Evolutionary conservation across 1,284 basidiomycete genomes (phyloP), one percentile per base, ranked within the genome.

Genomic region (Marasmius tenuissimus): DNA sequence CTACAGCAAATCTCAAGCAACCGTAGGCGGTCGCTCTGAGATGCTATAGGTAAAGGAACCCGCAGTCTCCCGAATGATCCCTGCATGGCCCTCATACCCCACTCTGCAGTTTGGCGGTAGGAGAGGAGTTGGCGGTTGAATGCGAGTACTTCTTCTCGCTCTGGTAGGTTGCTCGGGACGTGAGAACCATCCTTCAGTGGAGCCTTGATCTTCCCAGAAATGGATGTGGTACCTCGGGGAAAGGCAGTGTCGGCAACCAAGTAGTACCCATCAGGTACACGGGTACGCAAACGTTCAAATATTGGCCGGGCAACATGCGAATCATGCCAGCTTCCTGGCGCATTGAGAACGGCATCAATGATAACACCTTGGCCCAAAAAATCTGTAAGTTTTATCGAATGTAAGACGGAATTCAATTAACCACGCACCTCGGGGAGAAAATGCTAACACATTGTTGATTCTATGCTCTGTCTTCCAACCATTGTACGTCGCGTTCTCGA

Each of bases 281-380:
- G 18, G 3, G 57, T 63, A 0, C 60, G 62, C 0, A 80, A 70
- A 34, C 67, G 64, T 6, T 71, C 45, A 59, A 73, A 80, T 2
- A 80, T 71, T 0, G 68, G 70, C 0, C 63, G 61, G 5, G 76
- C 73, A 49, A 78, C 66, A 16, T 63, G 65, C 1, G 77, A 69
- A 65, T 79, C 75, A 63, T 80, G 78, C 79, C 78, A 81, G 59
- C 77, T 79, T 0, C 78, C 78, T 3, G 76, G 78, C 0, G 72
- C 71, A 65, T 79, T 80, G 34, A 74, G 33, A 11, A 64, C 64
- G 7, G 63, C 64, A 16, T 60, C 64, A 61, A 76, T 73, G 20
- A 79, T 70, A 1, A 68, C 58, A 39, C 72, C 71, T 27, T 74
- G n/a, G n/a, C n/a, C n/a, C n/a, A n/a, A n/a, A n/a, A n/a, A n/a